Percentiles rank a stretch among this genome's conserved stretches.
Evolutionary conservation across 179 eudicot genomes (phyloP).

Genomic region (Corrigiola litoralis): DNA sequence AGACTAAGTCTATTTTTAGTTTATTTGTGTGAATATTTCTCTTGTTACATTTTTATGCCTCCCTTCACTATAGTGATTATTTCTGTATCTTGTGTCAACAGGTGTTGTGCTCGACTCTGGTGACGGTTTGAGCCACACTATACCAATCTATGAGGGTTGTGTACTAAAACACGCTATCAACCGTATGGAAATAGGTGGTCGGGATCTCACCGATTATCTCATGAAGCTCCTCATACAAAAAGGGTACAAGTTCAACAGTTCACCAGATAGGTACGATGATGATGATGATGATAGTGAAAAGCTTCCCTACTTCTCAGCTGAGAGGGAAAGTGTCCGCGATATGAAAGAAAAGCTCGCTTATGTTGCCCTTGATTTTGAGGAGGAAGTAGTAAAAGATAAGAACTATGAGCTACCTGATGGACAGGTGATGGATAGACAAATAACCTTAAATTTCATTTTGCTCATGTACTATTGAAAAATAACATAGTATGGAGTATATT

Average conservation of each 20-base stretch:
- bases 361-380: no score
- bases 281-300: slow-evolving; percentile 42
- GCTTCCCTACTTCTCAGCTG: slow-evolving; percentile 41
- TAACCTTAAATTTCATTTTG: no score
- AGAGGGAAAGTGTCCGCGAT: no score
- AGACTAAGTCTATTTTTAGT: background rate
- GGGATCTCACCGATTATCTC: slow-evolving; percentile 44
- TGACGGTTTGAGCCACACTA: slow-evolving; percentile 54
- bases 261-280: slow-evolving; percentile 34
- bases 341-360: no score
- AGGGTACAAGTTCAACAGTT: no score
- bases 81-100: background rate
- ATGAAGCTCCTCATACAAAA: no score
- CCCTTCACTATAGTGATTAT: no score
- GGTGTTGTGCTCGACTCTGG: slow-evolving; percentile 50
- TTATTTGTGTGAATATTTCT: background rate
- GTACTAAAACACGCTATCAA: slow-evolving; percentile 45
- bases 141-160: slow-evolving; percentile 48
- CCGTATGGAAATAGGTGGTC: slow-evolving; percentile 44
- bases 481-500: no score
- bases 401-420: slow-evolving; percentile 45
- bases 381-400: no score
- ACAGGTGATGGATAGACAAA: no score
- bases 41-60: background rate
- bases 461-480: no score